Conservation (phyloP, 768 basidiomycete species). For the Naematelia encephala region DNA sequence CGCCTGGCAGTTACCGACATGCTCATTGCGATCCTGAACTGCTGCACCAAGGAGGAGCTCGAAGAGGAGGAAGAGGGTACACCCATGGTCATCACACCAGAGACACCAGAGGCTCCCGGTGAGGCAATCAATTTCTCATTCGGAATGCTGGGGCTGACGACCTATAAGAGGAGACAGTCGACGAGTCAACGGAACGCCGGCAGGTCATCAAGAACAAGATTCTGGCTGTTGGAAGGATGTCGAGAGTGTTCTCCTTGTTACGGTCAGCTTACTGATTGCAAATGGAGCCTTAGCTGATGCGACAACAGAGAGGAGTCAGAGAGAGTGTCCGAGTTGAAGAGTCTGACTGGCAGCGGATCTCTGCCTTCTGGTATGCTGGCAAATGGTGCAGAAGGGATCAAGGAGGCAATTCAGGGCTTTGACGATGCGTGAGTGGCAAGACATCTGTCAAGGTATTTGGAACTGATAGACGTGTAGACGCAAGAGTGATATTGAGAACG, state of each 20-base stretch:
- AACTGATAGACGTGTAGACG: constrained; percentile 61
- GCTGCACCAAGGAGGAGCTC: constrained; percentile 93
- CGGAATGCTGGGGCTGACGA: not conserved
- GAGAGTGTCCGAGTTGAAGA: constrained; percentile 94
- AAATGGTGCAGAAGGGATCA: constrained; percentile 88
- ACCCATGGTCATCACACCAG: constrained; percentile 38
- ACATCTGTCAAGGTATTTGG: not conserved
- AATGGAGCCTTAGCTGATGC: constrained; percentile 1
- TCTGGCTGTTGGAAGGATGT: constrained; percentile 93
- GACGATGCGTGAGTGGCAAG: constrained; percentile 78
- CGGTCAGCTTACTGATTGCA: constrained; percentile 59
- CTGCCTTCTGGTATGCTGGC: constrained; percentile 81
- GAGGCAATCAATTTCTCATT: constrained; percentile 38
- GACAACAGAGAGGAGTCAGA: constrained; percentile 86
- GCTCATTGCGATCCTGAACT: constrained; percentile 93
- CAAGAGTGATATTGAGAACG: constrained; percentile 98
- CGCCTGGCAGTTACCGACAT: constrained; percentile 81
- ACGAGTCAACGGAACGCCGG: constrained; percentile 61
- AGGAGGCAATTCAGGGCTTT: constrained; percentile 86
- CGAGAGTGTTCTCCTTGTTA: constrained; percentile 89
- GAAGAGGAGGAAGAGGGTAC: constrained; percentile 72
- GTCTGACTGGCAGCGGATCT: constrained; percentile 65
- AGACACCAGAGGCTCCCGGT: constrained; percentile 27
- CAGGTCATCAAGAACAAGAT: constrained; percentile 98
- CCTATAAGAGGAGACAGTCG: constrained; percentile 21